phyloP scores from a whole-genome alignment of 2,329 filamentous ascomycete species.

The Diaporthe vexans region DNA sequence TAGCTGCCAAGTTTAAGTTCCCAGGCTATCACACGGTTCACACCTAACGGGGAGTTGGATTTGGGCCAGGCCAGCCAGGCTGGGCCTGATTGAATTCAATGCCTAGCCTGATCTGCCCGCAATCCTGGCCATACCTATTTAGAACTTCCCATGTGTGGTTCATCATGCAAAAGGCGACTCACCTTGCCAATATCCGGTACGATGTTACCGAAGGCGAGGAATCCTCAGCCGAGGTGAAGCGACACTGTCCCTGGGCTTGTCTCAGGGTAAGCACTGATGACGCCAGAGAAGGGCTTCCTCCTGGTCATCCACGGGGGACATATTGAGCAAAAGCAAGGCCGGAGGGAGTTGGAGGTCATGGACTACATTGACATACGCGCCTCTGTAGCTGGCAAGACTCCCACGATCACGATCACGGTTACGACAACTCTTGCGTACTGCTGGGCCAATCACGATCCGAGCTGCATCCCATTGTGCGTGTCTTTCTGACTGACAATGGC shows the following conservation, averaged over 20 bases:
- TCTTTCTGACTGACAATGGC: constrained; percentile 3
- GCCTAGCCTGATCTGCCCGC: constrained; percentile 30
- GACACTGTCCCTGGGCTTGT: constrained; percentile 1
- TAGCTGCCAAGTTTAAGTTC: constrained; percentile 33
- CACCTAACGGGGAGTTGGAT: constrained; percentile 19
- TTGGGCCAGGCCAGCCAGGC: constrained; percentile 13
- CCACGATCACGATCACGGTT: constrained; percentile 19
- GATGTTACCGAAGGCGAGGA: constrained; percentile 33
- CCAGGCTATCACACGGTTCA: constrained; percentile 20
- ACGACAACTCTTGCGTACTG: constrained; percentile 19
- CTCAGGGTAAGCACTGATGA: constrained; percentile 31
- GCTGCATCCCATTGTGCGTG: background rate
- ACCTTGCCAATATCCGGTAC: constrained; percentile 31
- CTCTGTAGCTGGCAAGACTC: background rate
- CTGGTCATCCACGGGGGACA: constrained; percentile 10
- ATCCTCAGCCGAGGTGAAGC: constrained; percentile 22
- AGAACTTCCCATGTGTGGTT: constrained; percentile 7
- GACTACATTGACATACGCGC: background rate
- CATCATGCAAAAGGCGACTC: constrained; percentile 12
- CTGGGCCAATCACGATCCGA: constrained; percentile 17
- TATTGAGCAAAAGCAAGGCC: constrained; percentile 27
- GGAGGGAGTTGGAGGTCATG: background rate
- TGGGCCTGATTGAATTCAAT: constrained; percentile 11
- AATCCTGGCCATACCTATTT: constrained; percentile 29
- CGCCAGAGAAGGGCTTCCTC: constrained; percentile 18